Evolutionary conservation across 768 basidiomycete genomes (phyloP), one percentile per base, ranked within the genome.

Genomic region (Tubosaeta sp.): DNA sequence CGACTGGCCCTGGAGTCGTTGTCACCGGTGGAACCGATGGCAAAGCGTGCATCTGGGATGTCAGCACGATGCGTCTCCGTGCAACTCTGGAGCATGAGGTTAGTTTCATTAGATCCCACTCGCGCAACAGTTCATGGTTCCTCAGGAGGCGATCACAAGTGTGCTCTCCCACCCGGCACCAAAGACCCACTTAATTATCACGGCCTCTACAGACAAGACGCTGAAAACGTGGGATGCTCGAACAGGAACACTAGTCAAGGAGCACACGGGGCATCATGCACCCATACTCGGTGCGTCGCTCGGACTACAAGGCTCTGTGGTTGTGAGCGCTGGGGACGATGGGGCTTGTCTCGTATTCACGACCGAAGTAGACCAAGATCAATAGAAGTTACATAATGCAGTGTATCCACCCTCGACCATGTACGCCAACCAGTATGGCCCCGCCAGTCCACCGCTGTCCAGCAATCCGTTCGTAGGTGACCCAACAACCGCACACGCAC

Each of bases 41-140:
- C 0, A 95, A 92, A 65, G 88, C 85, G 16, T 92, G 89, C 60
- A 84, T 97, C 32, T 99, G 95, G 94, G 97, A 99, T 71, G 76
- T 95, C 39, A 79, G 79, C 46, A 95, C 91, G 25, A 91, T 91
- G 78, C 79, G 88, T 55, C 66, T 94, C 47, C 80, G 97, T 51
- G 79, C 86, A 16, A 93, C 89, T 13, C 72, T 97, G 6, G 76
- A 86, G 56, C 95, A 98, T 63, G 75, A 84, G 68, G 95, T 95
- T 55, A 47, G 81, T 74, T 48, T 27, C 16, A 7, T 38, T n/a
- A 5, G 0, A 6, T 25, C 19, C 8, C 33, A 0, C 3, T 12
- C 25, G 31, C 25, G 25, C 19, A 14, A 19, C 1, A 8, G 44
- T 50, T 61, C 42, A 65, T 41, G n/a, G 27, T 46, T 29, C 8